A percentile compares a stretch with the other conserved stretches of the same genome.
Evolutionary conservation across 441 rosid species (phyloP).

Genomic region (Brassica balearica): DNA sequence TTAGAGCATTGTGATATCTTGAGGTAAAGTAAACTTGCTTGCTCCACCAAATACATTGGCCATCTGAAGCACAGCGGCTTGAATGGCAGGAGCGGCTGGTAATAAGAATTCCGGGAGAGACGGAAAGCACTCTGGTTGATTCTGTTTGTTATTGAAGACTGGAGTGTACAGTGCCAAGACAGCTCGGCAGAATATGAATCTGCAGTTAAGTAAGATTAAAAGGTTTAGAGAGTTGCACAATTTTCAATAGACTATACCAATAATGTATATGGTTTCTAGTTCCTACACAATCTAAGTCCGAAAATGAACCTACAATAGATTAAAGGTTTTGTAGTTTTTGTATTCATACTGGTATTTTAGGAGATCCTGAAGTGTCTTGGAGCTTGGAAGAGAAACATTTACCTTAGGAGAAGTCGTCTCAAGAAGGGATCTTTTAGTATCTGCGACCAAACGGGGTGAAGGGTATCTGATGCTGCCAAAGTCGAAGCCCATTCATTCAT

Average conservation of each 20-base stretch:
- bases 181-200: conserved; percentile 83
- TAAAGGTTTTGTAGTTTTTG: conserved; percentile 1
- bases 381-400: conserved; percentile 32
- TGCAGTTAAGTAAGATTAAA: conserved; percentile 41
- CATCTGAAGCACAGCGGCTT: conserved; percentile 61
- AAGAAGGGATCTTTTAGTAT: conserved; percentile 87
- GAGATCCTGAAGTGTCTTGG: conserved; percentile 14
- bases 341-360: not conserved
- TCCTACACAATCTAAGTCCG: conserved; percentile 19
- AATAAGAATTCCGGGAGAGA: conserved; percentile 61
- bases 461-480: conserved; percentile 69
- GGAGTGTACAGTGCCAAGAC: conserved; percentile 66
- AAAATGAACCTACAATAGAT: conserved; percentile 15
- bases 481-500: conserved; percentile 81
- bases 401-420: conserved; percentile 89
- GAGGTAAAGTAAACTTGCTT: conserved; percentile 60
- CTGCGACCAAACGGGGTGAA: conserved; percentile 94
- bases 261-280: conserved; percentile 1
- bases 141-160: conserved; percentile 65
- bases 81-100: conserved; percentile 57
- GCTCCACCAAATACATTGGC: conserved; percentile 67
- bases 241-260: conserved; percentile 11
- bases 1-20: conserved; percentile 45
- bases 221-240: not conserved
- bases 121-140: conserved; percentile 76